Evolutionary conservation across 1,139 yeast species (phyloP), one percentile per base, ranked within the genome.

Genomic region (Hyphopichia khmerensis): DNA sequence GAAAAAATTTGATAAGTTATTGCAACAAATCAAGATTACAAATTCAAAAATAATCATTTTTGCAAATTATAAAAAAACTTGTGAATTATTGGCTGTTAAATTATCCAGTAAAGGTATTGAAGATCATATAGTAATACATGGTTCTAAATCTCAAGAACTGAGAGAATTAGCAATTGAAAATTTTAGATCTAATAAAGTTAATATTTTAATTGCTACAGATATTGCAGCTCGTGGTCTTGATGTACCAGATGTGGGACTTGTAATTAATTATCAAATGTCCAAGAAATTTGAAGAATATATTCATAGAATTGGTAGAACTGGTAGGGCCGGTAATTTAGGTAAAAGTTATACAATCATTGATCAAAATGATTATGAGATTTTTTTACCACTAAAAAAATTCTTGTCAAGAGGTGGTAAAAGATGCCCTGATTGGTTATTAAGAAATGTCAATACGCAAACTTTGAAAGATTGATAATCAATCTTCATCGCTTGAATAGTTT

Each of bases 141-240:
- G 98, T 14, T 84, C 93, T 1, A 87, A 87, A 56, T 75, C 86
- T 0, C 99, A 93, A 63, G 88, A 80, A n/a, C 82, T 84, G 53
- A 79, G 99, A 62, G 98, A 93, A 57, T 64, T 65, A n/a, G 85
- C 96, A 0, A 72, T 93, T 36, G 69, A 71, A 16, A 79, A 81
- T 33, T 79, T 93, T 59, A 76, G 82, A 42, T 58, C 71, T 11
- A 87, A 89, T 24, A 67, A 71, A 24, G 79, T 81, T 1, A 82
- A 80, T 42, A 70, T 88, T 10, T 68, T 93, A 39, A 84, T 93
- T 27, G 97, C 97, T 10, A 93, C 99, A 0, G 97, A 93, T 57
- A 91, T 93, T 41, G 98, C 98, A 1, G 96, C 97, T 4, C 81
- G 99, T 69, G 99, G 99, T 64, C 83, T 93, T 46, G 98, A 93